Conservation (phyloP, 441 rosid genomes). For the Capsella rubella region DNA sequence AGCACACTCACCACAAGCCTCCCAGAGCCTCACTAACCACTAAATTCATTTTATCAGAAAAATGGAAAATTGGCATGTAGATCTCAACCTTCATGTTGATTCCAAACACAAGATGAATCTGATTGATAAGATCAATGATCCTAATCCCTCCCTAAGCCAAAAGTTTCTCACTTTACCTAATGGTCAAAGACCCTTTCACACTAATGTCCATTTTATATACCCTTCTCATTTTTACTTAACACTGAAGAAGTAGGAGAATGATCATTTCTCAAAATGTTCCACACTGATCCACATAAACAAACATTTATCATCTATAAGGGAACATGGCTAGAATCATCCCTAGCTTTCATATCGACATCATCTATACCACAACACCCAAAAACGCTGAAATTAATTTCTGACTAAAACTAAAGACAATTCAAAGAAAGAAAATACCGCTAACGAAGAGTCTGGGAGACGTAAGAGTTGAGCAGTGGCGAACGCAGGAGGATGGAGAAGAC, state of each 20-base stretch:
- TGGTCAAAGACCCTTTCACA: not conserved
- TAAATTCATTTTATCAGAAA: not conserved
- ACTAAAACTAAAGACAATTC: not conserved
- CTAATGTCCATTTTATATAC: not conserved
- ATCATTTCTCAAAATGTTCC: not conserved
- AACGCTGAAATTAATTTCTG: not conserved
- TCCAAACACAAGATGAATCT: constrained; percentile 14
- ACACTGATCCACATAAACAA: not conserved
- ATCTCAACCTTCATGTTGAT: constrained; percentile 11
- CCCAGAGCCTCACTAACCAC: constrained; percentile 1
- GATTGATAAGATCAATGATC: not conserved
- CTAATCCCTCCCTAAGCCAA: not conserved
- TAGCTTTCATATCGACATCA: not conserved
- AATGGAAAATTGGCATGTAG: not conserved
- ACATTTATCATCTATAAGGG: not conserved
- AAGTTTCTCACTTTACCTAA: not conserved
- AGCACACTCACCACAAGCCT: not conserved
- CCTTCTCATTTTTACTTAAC: not conserved
- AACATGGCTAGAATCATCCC: not conserved
- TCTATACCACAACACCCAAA: not conserved
- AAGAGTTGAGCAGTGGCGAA: constrained; percentile 65
- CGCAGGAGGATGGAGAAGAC: constrained; percentile 42
- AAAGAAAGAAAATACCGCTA: constrained; percentile 54
- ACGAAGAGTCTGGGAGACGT: constrained; percentile 83
- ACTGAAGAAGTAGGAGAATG: constrained; percentile 3